Base-by-base conservation (phyloP, 495 filamentous ascomycete genomes). In the Lichenothelia convexa region DNA sequence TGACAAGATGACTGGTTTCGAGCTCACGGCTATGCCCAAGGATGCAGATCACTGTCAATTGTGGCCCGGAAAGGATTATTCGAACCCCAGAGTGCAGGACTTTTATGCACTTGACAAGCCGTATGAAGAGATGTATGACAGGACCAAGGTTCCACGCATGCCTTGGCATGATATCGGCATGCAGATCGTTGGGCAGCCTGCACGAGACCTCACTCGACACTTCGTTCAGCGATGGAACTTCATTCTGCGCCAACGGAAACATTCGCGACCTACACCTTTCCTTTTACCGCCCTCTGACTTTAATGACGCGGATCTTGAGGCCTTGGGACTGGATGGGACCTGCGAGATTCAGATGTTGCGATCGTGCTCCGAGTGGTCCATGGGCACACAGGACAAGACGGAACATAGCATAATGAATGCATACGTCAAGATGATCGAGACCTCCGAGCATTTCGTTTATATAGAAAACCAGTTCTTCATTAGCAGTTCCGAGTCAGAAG, bases 141-240 rank as follows among this genome's bases (percentile, higher is more conserved):
- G 89, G 29, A 75, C 73, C 23, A 73, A 75, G 49, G 65, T 89
- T 13, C 82, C 91, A 0, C 65, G 89, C 36, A 99, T 95, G 89
- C 91, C 91, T 2, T 99, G 89, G 89, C 89, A 99, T 49, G 89
- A 99, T 54, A 89, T 99, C 36, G 74, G 78, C 8, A 99, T 99
- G 89, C 89, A 99, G 58, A 78, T 99, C 18, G 85, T 95, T 18
- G 89, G 89, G 24, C 89, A 95, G 50, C 89, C 89, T 1, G 89
- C 89, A 1, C 67, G 89, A 36, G 89, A 99, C 59, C 68, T 95
- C 32, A 93, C 85, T 17, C 70, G 89, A 12, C 89, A 95, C 57
- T 99, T 99, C 48, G 85, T 95, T n/a, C 89, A 99, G 56, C 66
- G 89, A 42, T 99, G 89, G 89, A 95, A 99, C 49, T 99, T 93